These are phyloP conservation scores for Cryoendolithus antarcticus DNA, from an alignment of 2,329 filamentous ascomycete genomes.

Conservation along the genomic window DNA sequence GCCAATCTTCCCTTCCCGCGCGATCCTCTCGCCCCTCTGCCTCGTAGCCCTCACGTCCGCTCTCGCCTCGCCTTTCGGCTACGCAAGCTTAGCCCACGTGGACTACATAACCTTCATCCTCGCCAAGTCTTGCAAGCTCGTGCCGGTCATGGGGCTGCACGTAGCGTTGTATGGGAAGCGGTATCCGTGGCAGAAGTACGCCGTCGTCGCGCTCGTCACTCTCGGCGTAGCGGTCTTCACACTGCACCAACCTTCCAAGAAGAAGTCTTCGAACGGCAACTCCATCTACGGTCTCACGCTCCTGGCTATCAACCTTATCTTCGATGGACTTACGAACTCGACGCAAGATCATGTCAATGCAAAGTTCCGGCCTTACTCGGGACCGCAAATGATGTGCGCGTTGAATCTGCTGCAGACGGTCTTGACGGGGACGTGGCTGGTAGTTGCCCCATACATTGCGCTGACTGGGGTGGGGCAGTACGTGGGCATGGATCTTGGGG, in stretches of 20 bases:
- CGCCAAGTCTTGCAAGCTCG: conserved; percentile 93
- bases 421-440: conserved; percentile 64
- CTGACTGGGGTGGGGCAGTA: conserved; percentile 36
- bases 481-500: conserved; percentile 27
- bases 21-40: conserved; percentile 65
- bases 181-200: conserved; percentile 94
- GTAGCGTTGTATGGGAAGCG: conserved; percentile 77
- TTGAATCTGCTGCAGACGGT: conserved; percentile 80
- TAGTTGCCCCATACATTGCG: conserved; percentile 69
- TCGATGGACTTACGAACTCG: conserved; percentile 91
- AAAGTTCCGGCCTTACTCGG: conserved; percentile 64
- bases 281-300: conserved; percentile 70
- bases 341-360: conserved; percentile 92
- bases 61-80: conserved; percentile 89
- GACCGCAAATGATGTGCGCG: conserved; percentile 99
- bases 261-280: conserved; percentile 35
- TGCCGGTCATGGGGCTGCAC: conserved; percentile 97
- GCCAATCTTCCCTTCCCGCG: conserved; percentile 62
- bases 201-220: conserved; percentile 82
- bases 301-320: conserved; percentile 77
- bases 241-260: conserved; percentile 48
- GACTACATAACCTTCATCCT: conserved; percentile 98
- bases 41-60: conserved; percentile 80
- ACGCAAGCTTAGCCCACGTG: conserved; percentile 81
- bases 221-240: conserved; percentile 91